These are phyloP conservation scores for Malus hybrid DNA, from an alignment of 331 rosid genomes.

Conservation along the genomic window DNA sequence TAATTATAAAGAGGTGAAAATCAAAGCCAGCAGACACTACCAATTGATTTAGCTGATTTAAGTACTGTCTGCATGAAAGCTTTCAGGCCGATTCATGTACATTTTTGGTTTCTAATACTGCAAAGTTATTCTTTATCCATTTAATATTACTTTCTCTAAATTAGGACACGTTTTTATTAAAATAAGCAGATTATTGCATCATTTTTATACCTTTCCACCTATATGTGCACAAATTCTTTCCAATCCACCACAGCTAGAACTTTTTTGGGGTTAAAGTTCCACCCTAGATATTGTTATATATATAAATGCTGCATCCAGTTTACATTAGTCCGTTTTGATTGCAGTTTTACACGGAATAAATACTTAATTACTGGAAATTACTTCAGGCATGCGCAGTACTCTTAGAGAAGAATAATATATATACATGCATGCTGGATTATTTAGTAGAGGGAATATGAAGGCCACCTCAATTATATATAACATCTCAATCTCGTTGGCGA, in stretches of 20 bases:
- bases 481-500: neutral
- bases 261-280: neutral
- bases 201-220: neutral
- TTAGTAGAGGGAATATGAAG: neutral
- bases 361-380: neutral
- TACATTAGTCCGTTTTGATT: neutral
- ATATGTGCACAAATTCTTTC: neutral
- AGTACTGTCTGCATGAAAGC: too few species aligned
- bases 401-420: neutral
- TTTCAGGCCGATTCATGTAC: too few species aligned
- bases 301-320: neutral
- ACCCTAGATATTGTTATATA: neutral
- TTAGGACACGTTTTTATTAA: too few species aligned
- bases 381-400: neutral
- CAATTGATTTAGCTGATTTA: too few species aligned
- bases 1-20: neutral
- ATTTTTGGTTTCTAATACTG: too few species aligned
- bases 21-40: neutral
- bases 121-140: neutral
- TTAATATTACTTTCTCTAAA: neutral
- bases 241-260: neutral
- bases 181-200: neutral
- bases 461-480: neutral
- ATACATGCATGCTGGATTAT: neutral
- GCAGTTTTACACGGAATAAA: neutral